phyloP scores from a whole-genome alignment of 1,284 basidiomycete species.

The Nidula niveotomentosa region DNA sequence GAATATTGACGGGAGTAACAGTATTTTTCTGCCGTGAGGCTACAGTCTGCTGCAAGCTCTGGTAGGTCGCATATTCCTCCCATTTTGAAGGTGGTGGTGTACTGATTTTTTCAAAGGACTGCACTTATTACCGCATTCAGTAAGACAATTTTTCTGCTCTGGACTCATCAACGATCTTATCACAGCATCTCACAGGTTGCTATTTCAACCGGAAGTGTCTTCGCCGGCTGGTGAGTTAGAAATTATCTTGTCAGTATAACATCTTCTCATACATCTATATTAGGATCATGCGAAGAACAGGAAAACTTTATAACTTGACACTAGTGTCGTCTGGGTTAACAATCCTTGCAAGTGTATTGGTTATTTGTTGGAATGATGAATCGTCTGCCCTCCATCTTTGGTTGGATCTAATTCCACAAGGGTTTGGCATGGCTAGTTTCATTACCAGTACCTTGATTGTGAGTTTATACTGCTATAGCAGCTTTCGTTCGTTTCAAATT shows the following conservation, averaged over 20 bases:
- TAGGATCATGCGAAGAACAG: constrained; percentile 83
- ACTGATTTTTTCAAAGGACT: constrained; percentile 40
- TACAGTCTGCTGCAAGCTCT: constrained; percentile 69
- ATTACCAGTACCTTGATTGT: constrained; percentile 86
- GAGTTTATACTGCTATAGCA: constrained; percentile 10
- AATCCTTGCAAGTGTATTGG: constrained; percentile 53
- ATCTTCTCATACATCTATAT: neutral
- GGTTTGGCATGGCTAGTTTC: constrained; percentile 80
- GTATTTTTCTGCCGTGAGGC: constrained; percentile 87
- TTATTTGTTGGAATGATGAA: constrained; percentile 62
- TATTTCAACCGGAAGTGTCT: constrained; percentile 78
- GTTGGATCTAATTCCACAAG: constrained; percentile 77
- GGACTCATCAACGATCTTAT: constrained; percentile 9
- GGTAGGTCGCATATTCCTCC: constrained; percentile 42
- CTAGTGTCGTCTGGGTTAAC: constrained; percentile 54
- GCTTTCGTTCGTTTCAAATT: constrained; percentile 6
- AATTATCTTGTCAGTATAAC: no score
- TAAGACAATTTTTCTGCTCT: constrained; percentile 27
- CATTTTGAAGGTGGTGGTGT: constrained; percentile 5
- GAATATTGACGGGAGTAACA: constrained; percentile 13
- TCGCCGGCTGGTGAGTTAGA: constrained; percentile 73
- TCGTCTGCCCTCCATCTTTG: constrained; percentile 69
- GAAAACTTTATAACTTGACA: constrained; percentile 77
- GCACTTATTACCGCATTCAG: constrained; percentile 87
- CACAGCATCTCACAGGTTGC: constrained; percentile 49